Base-by-base conservation (phyloP, 176 grass and related monocot genomes). In the Bromus sterilis region DNA sequence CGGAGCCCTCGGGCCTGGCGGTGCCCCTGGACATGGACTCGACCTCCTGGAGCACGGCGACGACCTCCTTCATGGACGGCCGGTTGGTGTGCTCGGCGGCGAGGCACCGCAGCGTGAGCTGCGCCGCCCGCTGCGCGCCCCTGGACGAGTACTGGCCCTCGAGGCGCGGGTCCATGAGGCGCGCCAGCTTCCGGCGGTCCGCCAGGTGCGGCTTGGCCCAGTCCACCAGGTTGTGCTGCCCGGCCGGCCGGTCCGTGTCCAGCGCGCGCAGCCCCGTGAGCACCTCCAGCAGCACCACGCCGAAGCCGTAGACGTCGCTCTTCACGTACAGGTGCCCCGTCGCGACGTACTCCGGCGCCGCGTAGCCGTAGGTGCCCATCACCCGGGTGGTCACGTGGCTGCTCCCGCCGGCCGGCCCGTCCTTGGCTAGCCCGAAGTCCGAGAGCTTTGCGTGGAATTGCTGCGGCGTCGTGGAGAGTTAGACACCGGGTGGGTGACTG, bases 301-400 rank as follows among this genome's bases (percentile, higher is more conserved):
- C 93, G 43, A 92, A 95, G 3, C 93, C 90, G 56, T 88, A 95
- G 30, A 95, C 93, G 61, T 95, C 93, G 71, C 93, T 95, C 82
- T 92, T 92, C 56, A 95, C 81, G 55, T 95, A 95, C 51, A 95
- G 79, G 88, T 88, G 93, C 13, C 93, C 92, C 28, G 86, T 88
- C 15, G 94, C 89, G 21, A 94, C 87, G 82, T 97, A 97, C 78
- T 97, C 94, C 21, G 94, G 94, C 16, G 94, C 94, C 21, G 94
- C 91, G 39, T 97, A 97, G 24, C 94, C 94, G 53, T 92, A 86
- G 8, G 94, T 97, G 69, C 94, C 94, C 91, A 97, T 92, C 2
- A 94, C 87, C 5, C 94, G 87, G 9, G 94, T 97, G 2, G 89
- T 92, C 42, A 97, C 87, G 53, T 97, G 94, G 81, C 86, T 88